Base-by-base conservation (phyloP, 148 eudicot genomes). In the Silene latifolia region DNA sequence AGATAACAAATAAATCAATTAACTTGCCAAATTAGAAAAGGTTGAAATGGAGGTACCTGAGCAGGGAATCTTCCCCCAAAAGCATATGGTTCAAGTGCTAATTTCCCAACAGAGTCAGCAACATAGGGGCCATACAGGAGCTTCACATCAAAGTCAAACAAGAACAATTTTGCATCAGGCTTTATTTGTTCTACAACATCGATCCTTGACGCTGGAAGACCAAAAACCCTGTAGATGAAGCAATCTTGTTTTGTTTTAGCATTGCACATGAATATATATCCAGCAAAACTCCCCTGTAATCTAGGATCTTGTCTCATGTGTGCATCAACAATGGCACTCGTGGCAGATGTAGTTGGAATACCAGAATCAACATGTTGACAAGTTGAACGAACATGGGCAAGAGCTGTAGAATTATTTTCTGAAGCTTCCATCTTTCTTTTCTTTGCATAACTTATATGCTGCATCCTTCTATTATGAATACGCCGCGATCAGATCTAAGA, bases 221-320 rank as follows among this genome's bases (percentile, higher is more conserved):
- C 97, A 67, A 90, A 88, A 73, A 90, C 89, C 69, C 89, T 84
- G 76, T 85, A 87, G 53, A 27, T 72, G 74, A 73, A 90, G 81
- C 97, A 92, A 54, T 87, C 89, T 21, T 79, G 79, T 82, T 92
- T 92, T 20, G 97, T 89, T 24, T 15, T 85, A 67, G 69, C 57
- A 77, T 81, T 88, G 67, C 97, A 92, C 89, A 92, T 84, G 83
- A 92, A 92, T 79, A 92, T 90, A 78, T 72, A 81, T 76, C 83
- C 83, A 72, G 74, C 74, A 47, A 77, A 18, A 23, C 72, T 24
- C 70, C 69, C 19, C n/a, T 19, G 69, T 35, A 6, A 57, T 74
- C 64, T 44, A 64, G 23, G 35, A 44, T 67, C 23, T 13, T 58
- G 54, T 17, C 9, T 3, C 20, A 9, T 73, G 47, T 53, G 71